Percentiles rank a stretch among this genome's conserved stretches.
Conservation (phyloP, 345 rosid species). For the Lepidium didymum region DNA sequence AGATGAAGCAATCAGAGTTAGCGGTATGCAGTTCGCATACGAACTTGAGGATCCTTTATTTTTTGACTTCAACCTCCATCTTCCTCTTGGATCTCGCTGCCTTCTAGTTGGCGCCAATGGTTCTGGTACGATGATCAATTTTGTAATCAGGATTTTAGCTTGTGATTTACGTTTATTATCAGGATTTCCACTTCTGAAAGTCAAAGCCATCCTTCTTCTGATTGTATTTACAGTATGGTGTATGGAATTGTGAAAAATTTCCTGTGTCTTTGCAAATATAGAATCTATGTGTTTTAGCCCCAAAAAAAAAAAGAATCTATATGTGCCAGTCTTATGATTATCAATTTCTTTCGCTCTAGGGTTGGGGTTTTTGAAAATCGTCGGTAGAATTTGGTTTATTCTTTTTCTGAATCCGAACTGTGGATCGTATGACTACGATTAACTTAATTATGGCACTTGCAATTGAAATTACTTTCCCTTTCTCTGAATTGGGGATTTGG, state of each 20-base stretch:
- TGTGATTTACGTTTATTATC: too few species aligned
- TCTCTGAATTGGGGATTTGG: neutral
- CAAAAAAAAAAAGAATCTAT: too few species aligned
- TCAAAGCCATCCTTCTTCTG: too few species aligned
- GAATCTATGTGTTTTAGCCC: neutral
- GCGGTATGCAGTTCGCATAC: conserved; percentile 79
- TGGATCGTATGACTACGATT: neutral
- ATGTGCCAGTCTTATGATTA: neutral
- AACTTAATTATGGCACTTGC: neutral
- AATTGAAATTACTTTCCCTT: neutral
- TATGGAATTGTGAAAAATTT: neutral
- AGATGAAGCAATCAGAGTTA: conserved; percentile 43
- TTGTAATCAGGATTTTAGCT: neutral
- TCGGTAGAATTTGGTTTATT: neutral
- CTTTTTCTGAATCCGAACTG: neutral
- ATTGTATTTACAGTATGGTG: neutral
- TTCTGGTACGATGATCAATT: conserved; percentile 47
- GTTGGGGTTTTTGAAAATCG: neutral
- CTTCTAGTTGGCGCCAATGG: conserved; percentile 94
- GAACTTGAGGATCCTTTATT: conserved; percentile 56
- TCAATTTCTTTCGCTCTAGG: neutral
- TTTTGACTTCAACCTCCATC: conserved; percentile 55
- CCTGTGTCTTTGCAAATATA: neutral
- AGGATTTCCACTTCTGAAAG: too few species aligned
- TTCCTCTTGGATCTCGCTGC: conserved; percentile 76